A percentile compares a stretch with the other conserved stretches of the same genome.
Evolutionary conservation across 148 eudicot species (phyloP).

Genomic region (Silene latifolia): DNA sequence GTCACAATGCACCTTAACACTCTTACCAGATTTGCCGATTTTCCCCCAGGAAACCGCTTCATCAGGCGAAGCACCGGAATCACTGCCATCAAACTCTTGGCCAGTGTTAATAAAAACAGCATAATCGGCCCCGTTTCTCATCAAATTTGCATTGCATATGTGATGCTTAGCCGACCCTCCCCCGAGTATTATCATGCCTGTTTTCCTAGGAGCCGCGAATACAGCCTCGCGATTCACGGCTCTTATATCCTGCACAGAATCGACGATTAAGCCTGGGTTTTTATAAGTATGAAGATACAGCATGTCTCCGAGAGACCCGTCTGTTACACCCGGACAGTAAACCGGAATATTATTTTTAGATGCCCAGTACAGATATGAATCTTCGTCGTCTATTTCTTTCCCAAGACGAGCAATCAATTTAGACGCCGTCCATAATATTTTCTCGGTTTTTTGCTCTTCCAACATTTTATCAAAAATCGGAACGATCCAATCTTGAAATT

Average conservation of each 20-base stretch:
- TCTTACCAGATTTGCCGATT: conserved; percentile 76
- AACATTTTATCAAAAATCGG: conserved; percentile 87
- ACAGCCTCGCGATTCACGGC: conserved; percentile 56
- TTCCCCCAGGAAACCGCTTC: conserved; percentile 58
- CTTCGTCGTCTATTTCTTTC: conserved; percentile 82
- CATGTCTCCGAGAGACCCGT: conserved; percentile 96
- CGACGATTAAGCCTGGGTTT: conserved; percentile 75
- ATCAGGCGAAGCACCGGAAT: conserved; percentile 61
- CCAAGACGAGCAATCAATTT: conserved; percentile 89
- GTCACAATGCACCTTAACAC: conserved; percentile 82
- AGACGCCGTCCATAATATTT: conserved; percentile 81
- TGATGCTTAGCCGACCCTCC: conserved; percentile 80
- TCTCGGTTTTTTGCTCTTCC: conserved; percentile 68
- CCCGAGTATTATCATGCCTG: conserved; percentile 53
- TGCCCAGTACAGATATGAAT: conserved; percentile 91
- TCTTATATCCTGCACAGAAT: conserved; percentile 84
- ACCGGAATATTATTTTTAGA: conserved; percentile 85
- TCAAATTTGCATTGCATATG: conserved; percentile 88
- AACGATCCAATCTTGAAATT: conserved; percentile 95
- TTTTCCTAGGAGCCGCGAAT: conserved; percentile 62
- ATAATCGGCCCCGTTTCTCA: conserved; percentile 77
- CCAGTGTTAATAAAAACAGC: conserved; percentile 76
- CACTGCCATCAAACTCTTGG: too few species aligned
- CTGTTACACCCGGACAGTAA: conserved; percentile 88
- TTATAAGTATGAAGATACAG: conserved; percentile 76